A percentile compares a stretch with the other conserved stretches of the same genome.
Evolutionary conservation across 2,329 filamentous ascomycete species (phyloP).

Genomic region (Parascedosporium putredinis): DNA sequence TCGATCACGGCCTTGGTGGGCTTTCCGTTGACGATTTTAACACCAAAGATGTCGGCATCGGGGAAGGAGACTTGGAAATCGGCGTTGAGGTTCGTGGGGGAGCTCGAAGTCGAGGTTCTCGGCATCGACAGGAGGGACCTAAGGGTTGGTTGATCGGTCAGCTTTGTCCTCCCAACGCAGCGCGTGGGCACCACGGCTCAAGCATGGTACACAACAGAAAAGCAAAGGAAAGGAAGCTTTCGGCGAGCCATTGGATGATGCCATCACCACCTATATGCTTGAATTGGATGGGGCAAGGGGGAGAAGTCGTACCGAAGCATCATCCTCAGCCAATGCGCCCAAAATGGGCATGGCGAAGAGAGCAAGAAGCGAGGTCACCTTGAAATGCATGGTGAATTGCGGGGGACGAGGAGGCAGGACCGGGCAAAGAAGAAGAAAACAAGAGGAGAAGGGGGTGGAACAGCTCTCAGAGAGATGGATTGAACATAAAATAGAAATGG

Average conservation of each 20-base stretch:
- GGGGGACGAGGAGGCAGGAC: background rate
- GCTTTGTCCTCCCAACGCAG: too few species aligned
- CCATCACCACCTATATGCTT: background rate
- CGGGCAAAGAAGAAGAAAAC: background rate
- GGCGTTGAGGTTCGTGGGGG: slow-evolving; percentile 40
- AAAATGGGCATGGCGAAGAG: slow-evolving; percentile 60
- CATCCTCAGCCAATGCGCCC: slow-evolving; percentile 44
- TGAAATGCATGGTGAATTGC: slow-evolving; percentile 56
- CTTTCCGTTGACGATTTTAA: slow-evolving; percentile 90
- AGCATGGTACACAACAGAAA: background rate
- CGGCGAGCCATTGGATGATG: background rate
- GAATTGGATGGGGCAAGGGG: slow-evolving; percentile 11
- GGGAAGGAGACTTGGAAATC: slow-evolving; percentile 53
- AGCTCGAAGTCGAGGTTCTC: slow-evolving; percentile 9
- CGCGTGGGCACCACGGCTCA: too few species aligned
- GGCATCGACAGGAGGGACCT: slow-evolving; percentile 7
- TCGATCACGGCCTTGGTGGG: slow-evolving; percentile 74
- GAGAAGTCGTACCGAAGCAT: slow-evolving; percentile 40
- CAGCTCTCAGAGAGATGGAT: background rate
- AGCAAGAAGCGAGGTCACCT: slow-evolving; percentile 55
- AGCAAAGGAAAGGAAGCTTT: background rate
- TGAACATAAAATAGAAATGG: slow-evolving; percentile 1
- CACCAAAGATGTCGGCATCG: slow-evolving; percentile 76
- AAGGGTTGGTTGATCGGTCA: too few species aligned
- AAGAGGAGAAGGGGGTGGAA: background rate